These are phyloP conservation scores for Ceratobasidium sp. DNA, from an alignment of 1,284 basidiomycete species.

Conservation along the genomic window DNA sequence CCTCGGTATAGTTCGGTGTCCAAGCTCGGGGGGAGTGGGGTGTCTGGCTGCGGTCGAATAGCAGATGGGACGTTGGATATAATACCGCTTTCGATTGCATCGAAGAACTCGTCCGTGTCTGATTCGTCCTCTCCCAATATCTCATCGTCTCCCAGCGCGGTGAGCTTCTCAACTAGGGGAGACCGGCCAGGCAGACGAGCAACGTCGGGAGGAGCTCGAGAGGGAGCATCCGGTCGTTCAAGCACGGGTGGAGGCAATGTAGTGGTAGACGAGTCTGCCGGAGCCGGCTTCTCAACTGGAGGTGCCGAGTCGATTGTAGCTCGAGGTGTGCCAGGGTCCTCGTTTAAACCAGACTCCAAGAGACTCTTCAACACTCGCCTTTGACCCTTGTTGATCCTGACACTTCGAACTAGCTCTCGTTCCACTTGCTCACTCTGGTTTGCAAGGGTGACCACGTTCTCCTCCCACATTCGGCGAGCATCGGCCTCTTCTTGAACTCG, in stretches of 20 bases:
- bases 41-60: constrained; percentile 56
- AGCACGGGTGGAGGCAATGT: constrained; percentile 44
- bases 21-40: constrained; percentile 55
- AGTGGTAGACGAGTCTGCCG: constrained; percentile 49
- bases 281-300: background rate
- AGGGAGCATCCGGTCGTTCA: constrained; percentile 44
- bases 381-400: constrained; percentile 56
- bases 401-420: constrained; percentile 75
- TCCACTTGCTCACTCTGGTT: constrained; percentile 90
- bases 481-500: constrained; percentile 76
- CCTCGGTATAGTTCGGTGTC: constrained; percentile 72
- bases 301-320: constrained; percentile 29
- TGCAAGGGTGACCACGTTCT: constrained; percentile 88
- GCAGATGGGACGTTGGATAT: constrained; percentile 79
- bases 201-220: constrained; percentile 29
- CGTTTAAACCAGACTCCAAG: constrained; percentile 9
- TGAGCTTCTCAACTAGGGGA: constrained; percentile 51
- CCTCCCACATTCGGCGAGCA: constrained; percentile 89
- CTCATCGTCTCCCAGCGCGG: constrained; percentile 57
- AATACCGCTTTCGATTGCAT: constrained; percentile 89
- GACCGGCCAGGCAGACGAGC: constrained; percentile 29
- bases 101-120: constrained; percentile 95
- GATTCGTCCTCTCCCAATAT: constrained; percentile 55
- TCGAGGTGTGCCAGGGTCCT: constrained; percentile 41
- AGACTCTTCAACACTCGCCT: constrained; percentile 45